Evolutionary conservation across 306 rosid species (phyloP), one percentile per base, ranked within the genome.

Genomic region (Cicer pinnatifidum): DNA sequence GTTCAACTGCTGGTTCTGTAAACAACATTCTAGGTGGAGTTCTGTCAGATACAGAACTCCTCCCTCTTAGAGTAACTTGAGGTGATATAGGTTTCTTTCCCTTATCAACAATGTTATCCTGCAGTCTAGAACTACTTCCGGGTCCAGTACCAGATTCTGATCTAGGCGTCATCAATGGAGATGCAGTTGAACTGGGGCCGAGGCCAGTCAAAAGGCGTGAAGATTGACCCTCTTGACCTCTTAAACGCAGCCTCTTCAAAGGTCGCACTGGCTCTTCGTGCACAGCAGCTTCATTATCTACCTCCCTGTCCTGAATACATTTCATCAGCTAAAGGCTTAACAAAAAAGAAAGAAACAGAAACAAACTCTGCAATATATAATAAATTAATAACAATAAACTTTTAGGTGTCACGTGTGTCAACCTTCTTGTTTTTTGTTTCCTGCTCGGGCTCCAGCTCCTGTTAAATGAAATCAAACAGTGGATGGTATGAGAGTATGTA

Each of bases 201-300:
- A 72, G 2, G 47, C 56, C 48, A 82, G 61, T 63, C 33, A 60
- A 68, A 69, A 81, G 46, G 39, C 81, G 83, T 10, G 78, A 80
- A 69, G 75, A 78, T 57, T 75, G 87, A 83, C 43, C 63, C 33
- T 82, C 90, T 20, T 80, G 90, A 54, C 89, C 86, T 84, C 89
- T 81, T 52, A 81, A 74, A 6, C 97, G 90, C 69, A 90, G 72
- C 90, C 97, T 86, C 86, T 94, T 94, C 67, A 91, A 72, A 28
- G 99, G 96, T 45, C 90, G 91, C 59, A 75, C 77, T 4, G 82
- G 73, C 80, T 87, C 85, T 15, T 82, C 87, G 0, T 45, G 85
- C 39, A 28, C 33, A 39, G 57, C 82, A 48, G 75, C 75, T 35
- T 86, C 94, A 7, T 73, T 86, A 46, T 77, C 86, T 59, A 78